Percentiles rank a stretch among this genome's conserved stretches.
These are phyloP conservation scores for Crotalaria pallida DNA, from an alignment of 306 rosid genomes.

Conservation along the genomic window DNA sequence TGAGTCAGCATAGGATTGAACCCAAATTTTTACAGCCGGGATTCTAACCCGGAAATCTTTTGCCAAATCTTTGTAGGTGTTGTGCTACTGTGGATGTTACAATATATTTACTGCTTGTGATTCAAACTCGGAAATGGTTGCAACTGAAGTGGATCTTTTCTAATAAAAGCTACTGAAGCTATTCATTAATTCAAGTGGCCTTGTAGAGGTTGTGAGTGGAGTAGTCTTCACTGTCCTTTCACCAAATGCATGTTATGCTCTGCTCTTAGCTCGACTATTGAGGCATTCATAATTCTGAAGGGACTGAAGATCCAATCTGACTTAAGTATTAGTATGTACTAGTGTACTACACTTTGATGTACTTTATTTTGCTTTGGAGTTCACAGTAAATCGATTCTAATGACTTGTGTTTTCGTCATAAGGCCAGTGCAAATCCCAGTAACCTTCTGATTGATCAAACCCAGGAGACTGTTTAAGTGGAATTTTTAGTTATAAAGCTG, in stretches of 20 bases:
- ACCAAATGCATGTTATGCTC: background rate
- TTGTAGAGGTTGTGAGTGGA: slow-evolving; percentile 2
- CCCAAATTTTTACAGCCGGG: no score
- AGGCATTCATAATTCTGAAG: background rate
- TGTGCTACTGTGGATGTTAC: no score
- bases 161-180: no score
- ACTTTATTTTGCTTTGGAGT: slow-evolving; percentile 1
- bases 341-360: background rate
- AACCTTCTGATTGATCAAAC: no score
- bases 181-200: background rate
- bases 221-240: background rate
- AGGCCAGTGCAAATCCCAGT: background rate
- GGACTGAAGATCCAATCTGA: background rate
- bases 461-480: no score
- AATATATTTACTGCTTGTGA: no score
- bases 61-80: no score
- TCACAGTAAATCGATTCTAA: background rate
- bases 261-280: background rate
- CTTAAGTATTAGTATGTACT: background rate
- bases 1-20: no score
- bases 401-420: background rate
- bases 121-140: no score
- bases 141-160: no score
- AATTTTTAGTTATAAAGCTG: no score
- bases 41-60: no score